Conservation (phyloP, 1,284 basidiomycete species). For the Wallemia mellicola region DNA sequence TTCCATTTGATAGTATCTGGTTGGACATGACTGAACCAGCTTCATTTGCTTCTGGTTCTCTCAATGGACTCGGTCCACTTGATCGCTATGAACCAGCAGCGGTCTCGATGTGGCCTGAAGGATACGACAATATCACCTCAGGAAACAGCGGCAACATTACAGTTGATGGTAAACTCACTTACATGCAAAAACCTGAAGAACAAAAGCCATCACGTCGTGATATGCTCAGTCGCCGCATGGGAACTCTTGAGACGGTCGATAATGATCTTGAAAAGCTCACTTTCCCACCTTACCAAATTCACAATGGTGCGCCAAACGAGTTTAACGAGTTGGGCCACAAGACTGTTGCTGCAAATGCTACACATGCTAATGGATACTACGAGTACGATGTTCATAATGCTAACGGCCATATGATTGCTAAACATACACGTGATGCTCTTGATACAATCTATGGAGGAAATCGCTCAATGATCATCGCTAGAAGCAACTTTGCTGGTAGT, state of each 20-base stretch:
- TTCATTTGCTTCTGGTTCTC: constrained; percentile 19
- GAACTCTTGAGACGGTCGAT: neutral
- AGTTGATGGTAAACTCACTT: constrained; percentile 32
- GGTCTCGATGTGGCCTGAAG: constrained; percentile 15
- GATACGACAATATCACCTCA: constrained; percentile 28
- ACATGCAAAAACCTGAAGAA: constrained; percentile 11
- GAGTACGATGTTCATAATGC: constrained; percentile 34
- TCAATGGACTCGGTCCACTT: constrained; percentile 3
- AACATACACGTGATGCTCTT: constrained; percentile 27
- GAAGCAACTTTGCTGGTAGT: constrained; percentile 33
- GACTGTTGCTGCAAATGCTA: constrained; percentile 30
- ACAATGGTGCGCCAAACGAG: constrained; percentile 25
- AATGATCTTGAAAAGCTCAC: constrained; percentile 18
- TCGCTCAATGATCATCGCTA: constrained; percentile 31
- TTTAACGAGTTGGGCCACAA: constrained; percentile 8
- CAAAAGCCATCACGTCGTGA: constrained; percentile 16
- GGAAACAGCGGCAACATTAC: constrained; percentile 40
- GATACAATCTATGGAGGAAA: constrained; percentile 23
- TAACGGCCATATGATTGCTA: constrained; percentile 33
- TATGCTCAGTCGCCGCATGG: constrained; percentile 4
- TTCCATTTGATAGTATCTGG: constrained; percentile 25
- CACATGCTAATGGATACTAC: constrained; percentile 23
- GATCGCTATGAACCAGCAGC: constrained; percentile 9
- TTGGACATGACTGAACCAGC: constrained; percentile 41
- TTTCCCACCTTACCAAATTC: constrained; percentile 35